Conservation (phyloP, 2,329 filamentous ascomycete species). For the Harringtonia aguacate region DNA sequence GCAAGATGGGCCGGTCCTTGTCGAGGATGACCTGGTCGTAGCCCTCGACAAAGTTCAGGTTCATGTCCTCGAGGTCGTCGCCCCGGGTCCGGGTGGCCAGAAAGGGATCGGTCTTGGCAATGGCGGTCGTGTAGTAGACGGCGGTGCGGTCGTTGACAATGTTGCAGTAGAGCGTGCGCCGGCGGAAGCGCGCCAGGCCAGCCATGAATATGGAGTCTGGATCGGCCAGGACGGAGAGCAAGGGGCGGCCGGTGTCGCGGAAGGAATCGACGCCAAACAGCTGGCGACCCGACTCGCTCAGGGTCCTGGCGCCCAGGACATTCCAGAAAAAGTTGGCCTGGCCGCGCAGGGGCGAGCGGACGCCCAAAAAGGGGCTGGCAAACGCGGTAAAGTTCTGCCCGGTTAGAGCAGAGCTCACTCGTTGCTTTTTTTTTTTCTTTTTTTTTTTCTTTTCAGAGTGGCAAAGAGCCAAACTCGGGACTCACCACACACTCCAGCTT, state of each 20-base stretch:
- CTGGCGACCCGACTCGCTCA: constrained; percentile 78
- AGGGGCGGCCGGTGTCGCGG: constrained; percentile 67
- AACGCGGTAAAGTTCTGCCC: constrained; percentile 82
- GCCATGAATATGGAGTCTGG: constrained; percentile 76
- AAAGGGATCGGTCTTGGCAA: constrained; percentile 70
- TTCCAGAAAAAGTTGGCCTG: constrained; percentile 65
- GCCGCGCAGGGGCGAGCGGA: constrained; percentile 57
- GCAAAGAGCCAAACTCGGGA: no score
- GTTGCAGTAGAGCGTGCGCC: constrained; percentile 74
- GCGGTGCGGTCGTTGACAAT: constrained; percentile 77
- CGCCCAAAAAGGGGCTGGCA: constrained; percentile 74
- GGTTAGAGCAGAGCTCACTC: no score
- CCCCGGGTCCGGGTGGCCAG: constrained; percentile 17
- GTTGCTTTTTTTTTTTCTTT: no score
- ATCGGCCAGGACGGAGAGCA: constrained; percentile 74
- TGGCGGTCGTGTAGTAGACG: constrained; percentile 72
- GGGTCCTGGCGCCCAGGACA: constrained; percentile 65
- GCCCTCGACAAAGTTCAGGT: constrained; percentile 62
- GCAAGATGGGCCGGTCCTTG: constrained; percentile 42
- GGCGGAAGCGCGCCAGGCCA: constrained; percentile 64
- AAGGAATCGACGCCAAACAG: constrained; percentile 82
- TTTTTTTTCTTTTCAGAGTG: no score
- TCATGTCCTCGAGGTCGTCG: constrained; percentile 49
- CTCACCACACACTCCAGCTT: constrained; percentile 64
- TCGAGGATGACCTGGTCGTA: constrained; percentile 71